Evolutionary conservation across 164 flowering plant genomes (phyloP), one percentile per base, ranked within the genome.

Genomic region (Echeveria elegans): DNA sequence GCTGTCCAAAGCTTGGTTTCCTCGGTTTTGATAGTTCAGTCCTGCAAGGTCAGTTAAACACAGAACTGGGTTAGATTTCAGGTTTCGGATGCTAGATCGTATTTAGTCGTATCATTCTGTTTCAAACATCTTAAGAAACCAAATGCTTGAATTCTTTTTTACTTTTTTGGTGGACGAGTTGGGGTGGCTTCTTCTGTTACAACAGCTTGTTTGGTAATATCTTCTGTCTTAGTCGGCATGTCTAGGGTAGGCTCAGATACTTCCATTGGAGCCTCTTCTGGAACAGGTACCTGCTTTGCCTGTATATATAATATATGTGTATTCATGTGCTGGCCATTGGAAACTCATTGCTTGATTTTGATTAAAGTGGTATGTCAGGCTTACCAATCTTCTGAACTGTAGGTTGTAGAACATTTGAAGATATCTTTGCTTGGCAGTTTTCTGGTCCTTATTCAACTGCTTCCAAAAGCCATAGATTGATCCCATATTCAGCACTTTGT

Each of bases 401-500:
- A 90, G 88, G 76, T 74, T 86, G 78, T 89, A 89, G 50, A 95
- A 79, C 84, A 87, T 71, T 45, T 92, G 84, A 47, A 88, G 72
- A 77, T 95, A 95, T 84, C 89, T 77, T 72, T 82, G 80, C 75
- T 87, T 88, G 11, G 97, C 96, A 23, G 70, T 75, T 75, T 85
- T 95, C 72, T 83, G 85, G 10, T 84, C 96, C 69, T 79, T 87
- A 73, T 86, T 79, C 74, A 90, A 31, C 70, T 77, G 82, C 80
- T 82, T 90, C 97, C 97, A 92, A 71, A 95, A 87, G 56, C 82
- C 75, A 69, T 95, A 92, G 21, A 77, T 78, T 19, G 88, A 79
- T 72, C 97, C 96, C 97, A 95, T 95, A 77, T 86, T 88, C 82
- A 95, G 58, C 53, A 87, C 78, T 68, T 82, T 92, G 66, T 81